Evolutionary conservation across 805 yeast genomes (phyloP).

Genomic region (Lipomyces sp.): DNA sequence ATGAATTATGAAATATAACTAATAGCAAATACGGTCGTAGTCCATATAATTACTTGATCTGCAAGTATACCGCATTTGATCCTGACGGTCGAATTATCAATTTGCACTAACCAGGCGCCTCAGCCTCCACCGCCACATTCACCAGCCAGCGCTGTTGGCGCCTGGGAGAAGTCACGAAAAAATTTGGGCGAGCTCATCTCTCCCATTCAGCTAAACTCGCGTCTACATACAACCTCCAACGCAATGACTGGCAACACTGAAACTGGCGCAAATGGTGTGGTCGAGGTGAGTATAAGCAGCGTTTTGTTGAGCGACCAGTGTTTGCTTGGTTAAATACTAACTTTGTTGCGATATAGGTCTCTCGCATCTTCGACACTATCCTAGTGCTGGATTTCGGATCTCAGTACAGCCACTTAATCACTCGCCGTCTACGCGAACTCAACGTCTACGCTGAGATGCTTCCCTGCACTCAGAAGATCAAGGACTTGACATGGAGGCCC

Average conservation of each 20-base stretch:
- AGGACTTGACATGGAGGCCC: conserved; percentile 91
- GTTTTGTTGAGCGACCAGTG: background rate
- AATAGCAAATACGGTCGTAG: too few species aligned
- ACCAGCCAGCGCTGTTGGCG: background rate
- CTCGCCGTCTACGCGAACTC: conserved; percentile 96
- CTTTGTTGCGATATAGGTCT: conserved; percentile 55
- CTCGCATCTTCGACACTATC: conserved; percentile 92
- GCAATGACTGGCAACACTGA: conserved; percentile 27
- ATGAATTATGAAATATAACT: too few species aligned
- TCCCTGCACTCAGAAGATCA: conserved; percentile 97
- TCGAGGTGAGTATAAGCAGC: conserved; percentile 22
- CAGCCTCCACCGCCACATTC: conserved; percentile 2
- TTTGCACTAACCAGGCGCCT: background rate
- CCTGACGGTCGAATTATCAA: too few species aligned
- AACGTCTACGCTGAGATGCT: conserved; percentile 99
- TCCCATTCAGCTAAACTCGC: background rate
- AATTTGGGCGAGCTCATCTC: background rate
- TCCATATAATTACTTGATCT: too few species aligned
- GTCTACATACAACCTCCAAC: background rate
- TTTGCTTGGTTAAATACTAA: background rate
- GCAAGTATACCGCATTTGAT: too few species aligned
- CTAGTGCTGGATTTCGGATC: conserved; percentile 98
- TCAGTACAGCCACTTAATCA: conserved; percentile 94
- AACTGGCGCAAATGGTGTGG: conserved; percentile 22
- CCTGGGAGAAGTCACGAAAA: conserved; percentile 1